These are phyloP conservation scores for Cutaneotrichosporon dermatis DNA, from an alignment of 1,284 basidiomycete genomes.

Conservation along the genomic window DNA sequence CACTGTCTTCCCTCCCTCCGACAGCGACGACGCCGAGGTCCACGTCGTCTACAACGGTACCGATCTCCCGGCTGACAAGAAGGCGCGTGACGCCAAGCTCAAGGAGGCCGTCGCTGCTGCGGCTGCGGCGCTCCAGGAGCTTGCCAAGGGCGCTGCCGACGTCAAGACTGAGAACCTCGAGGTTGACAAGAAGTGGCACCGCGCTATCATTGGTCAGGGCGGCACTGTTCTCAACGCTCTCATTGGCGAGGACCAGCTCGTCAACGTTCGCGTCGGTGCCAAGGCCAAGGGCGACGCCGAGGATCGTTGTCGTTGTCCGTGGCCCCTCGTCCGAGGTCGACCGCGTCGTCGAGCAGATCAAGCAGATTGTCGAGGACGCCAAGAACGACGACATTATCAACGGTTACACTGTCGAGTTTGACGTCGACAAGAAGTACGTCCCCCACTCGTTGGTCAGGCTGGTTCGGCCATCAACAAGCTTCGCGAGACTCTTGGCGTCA, in stretches of 20 bases:
- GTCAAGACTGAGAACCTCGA: slow-evolving; percentile 72
- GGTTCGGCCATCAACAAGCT: slow-evolving; percentile 86
- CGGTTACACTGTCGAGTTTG: slow-evolving; percentile 80
- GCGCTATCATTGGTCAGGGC: slow-evolving; percentile 70
- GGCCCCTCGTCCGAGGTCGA: slow-evolving; percentile 82
- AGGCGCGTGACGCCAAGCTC: slow-evolving; percentile 62
- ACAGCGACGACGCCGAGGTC: slow-evolving; percentile 65
- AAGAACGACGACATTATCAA: slow-evolving; percentile 92
- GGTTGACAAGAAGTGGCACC: slow-evolving; percentile 92
- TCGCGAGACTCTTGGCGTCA: slow-evolving; percentile 86
- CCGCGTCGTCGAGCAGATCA: slow-evolving; percentile 77
- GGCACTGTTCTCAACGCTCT: slow-evolving; percentile 83
- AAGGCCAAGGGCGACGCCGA: slow-evolving; percentile 16
- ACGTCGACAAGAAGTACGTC: slow-evolving; percentile 82
- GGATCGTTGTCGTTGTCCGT: slow-evolving; percentile 71
- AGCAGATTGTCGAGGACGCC: slow-evolving; percentile 81
- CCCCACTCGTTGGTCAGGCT: slow-evolving; percentile 86
- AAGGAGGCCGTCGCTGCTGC: slow-evolving; percentile 71
- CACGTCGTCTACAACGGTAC: slow-evolving; percentile 69
- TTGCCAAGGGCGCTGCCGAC: slow-evolving; percentile 76
- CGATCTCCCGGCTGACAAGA: slow-evolving; percentile 53
- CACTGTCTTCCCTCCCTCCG: slow-evolving; percentile 68
- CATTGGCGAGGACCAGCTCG: slow-evolving; percentile 86
- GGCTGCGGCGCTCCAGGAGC: slow-evolving; percentile 65
- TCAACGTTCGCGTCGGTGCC: slow-evolving; percentile 74